A percentile compares a stretch with the other conserved stretches of the same genome.
Conservation (phyloP, 2,329 filamentous ascomycete genomes). For the Pseudogymnoascus sp. region DNA sequence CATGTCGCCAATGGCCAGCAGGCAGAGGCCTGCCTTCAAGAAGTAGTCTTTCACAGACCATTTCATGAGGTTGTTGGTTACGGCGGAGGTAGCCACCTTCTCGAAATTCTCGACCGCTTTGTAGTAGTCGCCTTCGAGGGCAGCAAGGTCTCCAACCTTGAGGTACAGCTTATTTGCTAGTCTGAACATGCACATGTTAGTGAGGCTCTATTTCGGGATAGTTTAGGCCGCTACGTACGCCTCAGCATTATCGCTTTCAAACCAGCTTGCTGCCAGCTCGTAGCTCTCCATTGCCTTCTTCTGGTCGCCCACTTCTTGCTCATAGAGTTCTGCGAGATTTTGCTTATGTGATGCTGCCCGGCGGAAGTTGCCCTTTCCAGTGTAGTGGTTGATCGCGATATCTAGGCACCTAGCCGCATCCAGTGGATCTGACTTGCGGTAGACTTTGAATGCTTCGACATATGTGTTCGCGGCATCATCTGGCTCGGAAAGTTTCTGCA, state of each 20-base stretch:
- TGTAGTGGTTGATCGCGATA: slow-evolving; percentile 77
- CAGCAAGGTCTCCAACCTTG: slow-evolving; percentile 83
- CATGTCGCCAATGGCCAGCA: slow-evolving; percentile 65
- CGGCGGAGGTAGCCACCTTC: slow-evolving; percentile 67
- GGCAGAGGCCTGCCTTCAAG: slow-evolving; percentile 87
- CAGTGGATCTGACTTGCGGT: slow-evolving; percentile 75
- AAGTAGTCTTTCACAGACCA: slow-evolving; percentile 95
- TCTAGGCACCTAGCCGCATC: slow-evolving; percentile 76
- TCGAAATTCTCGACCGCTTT: slow-evolving; percentile 78
- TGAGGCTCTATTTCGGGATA: background rate
- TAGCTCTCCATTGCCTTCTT: slow-evolving; percentile 76
- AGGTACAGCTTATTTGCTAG: slow-evolving; percentile 90
- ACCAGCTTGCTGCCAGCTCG: slow-evolving; percentile 81
- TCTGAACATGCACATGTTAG: slow-evolving; percentile 34
- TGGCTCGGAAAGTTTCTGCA: slow-evolving; percentile 74
- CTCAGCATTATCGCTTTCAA: slow-evolving; percentile 75
- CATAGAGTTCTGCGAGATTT: slow-evolving; percentile 77
- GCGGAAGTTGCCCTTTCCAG: slow-evolving; percentile 80
- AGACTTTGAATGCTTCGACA: slow-evolving; percentile 90
- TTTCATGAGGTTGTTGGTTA: slow-evolving; percentile 87
- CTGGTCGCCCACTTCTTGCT: slow-evolving; percentile 70
- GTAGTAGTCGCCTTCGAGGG: slow-evolving; percentile 75
- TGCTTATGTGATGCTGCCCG: slow-evolving; percentile 88
- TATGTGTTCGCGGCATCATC: slow-evolving; percentile 87
- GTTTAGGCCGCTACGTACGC: slow-evolving; percentile 49